Evolutionary conservation across 2,329 filamentous ascomycete species (phyloP), one percentile per base, ranked within the genome.

Genomic region (Ascochyta fabae): DNA sequence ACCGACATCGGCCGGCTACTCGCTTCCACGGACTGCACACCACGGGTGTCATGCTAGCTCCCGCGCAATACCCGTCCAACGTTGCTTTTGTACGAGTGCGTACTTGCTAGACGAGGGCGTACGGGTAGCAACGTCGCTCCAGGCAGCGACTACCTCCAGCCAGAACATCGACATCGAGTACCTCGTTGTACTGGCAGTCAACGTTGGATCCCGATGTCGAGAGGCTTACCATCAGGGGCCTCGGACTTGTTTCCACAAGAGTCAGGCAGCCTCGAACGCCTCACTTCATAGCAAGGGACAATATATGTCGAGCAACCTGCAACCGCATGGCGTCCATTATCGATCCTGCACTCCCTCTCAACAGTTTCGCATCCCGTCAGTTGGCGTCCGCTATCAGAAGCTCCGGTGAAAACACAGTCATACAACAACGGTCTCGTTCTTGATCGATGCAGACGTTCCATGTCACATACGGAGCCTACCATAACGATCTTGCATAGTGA

Each of bases 1-100:
- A 63, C 66, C 67, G 61, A 69, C 64, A 61, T 69, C 61, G 65
- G 61, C 60, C 57, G 63, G 53, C 47, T 52, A 42, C 39, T 54
- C 24, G 42, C 54, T 53, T 44, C 58, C 56, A 56, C 61, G 19
- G 53, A 59, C 61, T 39, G 47, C 22, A 50, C 19, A 42, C 56
- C 54, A 53, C 58, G 60, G 64, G 44, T 67, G 64, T 64, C 66
- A 63, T 58, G 54, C 47, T 56, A 51, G 53, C 33, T 60, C 49
- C 53, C 47, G 53, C 33, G 36, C 50, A 48, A 42, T 29, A 36
- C 42, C 53, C 42, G 38, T 51, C 33, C 43, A 39, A 51, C 47
- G 53, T 56, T 56, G 47, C 47, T 51, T 51, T 33, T 39, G 53
- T 51, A 31, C 29, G 41, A 48, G 40, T 41, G 16, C 23, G 29